Evolutionary conservation across 192 early-diverging fungal species (phyloP), one percentile per base, ranked within the genome.

Genomic region (Backusella australiensis): DNA sequence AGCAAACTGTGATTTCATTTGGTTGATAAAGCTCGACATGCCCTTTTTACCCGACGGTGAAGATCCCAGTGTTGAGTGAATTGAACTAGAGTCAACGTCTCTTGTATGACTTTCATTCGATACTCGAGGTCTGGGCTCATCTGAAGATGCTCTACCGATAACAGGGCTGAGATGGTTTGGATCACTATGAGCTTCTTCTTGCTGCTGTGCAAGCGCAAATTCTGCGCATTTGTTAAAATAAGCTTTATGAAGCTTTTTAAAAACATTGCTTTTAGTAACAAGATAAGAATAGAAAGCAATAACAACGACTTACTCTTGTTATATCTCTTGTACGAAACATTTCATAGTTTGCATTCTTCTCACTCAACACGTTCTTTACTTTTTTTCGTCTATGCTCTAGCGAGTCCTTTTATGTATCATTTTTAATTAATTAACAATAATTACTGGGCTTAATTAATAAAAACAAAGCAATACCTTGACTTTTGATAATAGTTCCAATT

Each of bases 11-110:
- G 75, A 70, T 34, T 65, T 65, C 72, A 81, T 77, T n/a, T 74
- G 59, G 0, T 44, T 52, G 44, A 81, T 81, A 59, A 81, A 81
- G 4, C 76, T 46, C 17, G 71, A 71, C 63, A 81, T 69, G 19
- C 75, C 34, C 34, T 77, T 81, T 34, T 81, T 74, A 39, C 35
- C 35, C 0, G 46, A 49, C 6, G 70, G 39, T 19, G 36, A 39
- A 35, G 41, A 34, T 7, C 34, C 42, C 53, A 73, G 21, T 1
- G 34, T 52, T 12, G 52, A 42, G 35, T 41, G 68, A 4, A 39
- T 41, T 39, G 72, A 74, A 17, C 35, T 34, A 26, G 53, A 34
- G 34, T 75, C 74, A 4, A 34, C 2, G 3, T 75, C 74, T 44
- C 17, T 67, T 34, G 41, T 23, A 21, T 56, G 38, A 49, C 65